These are phyloP conservation scores for Russula brevipes DNA, from an alignment of 768 basidiomycete species.

Conservation along the genomic window DNA sequence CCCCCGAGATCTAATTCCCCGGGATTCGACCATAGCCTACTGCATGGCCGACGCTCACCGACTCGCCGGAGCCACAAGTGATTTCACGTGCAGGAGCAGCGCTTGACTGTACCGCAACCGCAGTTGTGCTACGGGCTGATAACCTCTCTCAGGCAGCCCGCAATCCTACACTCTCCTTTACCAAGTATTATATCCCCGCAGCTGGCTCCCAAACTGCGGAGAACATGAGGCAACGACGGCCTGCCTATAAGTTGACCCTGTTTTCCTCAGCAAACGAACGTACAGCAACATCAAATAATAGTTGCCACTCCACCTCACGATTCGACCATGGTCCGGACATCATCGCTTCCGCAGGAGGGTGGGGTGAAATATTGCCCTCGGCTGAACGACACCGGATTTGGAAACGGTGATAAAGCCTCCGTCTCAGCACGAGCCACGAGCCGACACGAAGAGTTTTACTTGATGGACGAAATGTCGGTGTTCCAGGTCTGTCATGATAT, in stretches of 20 bases:
- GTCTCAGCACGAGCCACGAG: background rate
- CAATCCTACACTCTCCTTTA: no score
- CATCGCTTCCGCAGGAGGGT: background rate
- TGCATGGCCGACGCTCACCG: no score
- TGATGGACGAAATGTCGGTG: constrained; percentile 21
- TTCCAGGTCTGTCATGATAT: constrained; percentile 16
- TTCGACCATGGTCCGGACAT: constrained; percentile 1
- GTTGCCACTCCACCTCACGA: background rate
- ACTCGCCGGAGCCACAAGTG: no score
- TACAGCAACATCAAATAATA: constrained; percentile 1
- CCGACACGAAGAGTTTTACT: constrained; percentile 20
- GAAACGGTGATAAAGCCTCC: background rate
- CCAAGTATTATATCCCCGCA: no score
- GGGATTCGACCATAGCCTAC: no score
- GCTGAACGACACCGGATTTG: constrained; percentile 4
- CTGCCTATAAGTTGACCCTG: background rate
- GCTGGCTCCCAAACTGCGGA: no score
- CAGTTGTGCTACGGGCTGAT: no score
- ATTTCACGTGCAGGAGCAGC: no score
- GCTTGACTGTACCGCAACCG: no score
- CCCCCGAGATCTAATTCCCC: no score
- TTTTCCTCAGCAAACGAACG: background rate
- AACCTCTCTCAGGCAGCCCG: no score
- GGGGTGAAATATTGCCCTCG: background rate
- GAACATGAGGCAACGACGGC: no score